These are phyloP conservation scores for Rhodotorula glutinis DNA, from an alignment of 1,284 basidiomycete genomes.

Conservation along the genomic window DNA sequence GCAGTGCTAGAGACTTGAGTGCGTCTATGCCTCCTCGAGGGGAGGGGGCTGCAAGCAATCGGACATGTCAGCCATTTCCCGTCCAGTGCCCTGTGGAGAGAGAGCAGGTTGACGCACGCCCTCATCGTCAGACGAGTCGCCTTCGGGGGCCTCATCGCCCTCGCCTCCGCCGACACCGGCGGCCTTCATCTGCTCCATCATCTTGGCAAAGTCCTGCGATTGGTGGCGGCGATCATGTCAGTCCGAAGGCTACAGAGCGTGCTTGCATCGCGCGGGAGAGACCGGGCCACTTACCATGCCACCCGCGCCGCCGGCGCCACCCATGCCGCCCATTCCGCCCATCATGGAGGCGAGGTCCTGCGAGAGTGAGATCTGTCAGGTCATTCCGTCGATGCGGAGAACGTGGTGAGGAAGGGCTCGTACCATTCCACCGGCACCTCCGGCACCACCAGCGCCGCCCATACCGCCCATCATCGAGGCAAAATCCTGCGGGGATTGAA, in stretches of 20 bases:
- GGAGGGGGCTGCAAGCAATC: slow-evolving; percentile 24
- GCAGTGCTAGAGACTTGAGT: background rate
- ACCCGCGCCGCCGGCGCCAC: slow-evolving; percentile 43
- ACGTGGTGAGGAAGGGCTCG: too few relatives aligned
- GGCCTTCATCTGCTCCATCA: slow-evolving; percentile 28
- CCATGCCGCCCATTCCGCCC: slow-evolving; percentile 53
- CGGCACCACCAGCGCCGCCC: slow-evolving; percentile 2
- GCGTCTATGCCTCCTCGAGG: slow-evolving; percentile 36
- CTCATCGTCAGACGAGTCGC: slow-evolving; percentile 34
- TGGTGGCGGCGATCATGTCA: background rate
- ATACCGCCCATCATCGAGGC: slow-evolving; percentile 11
- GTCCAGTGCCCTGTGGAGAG: too few relatives aligned
- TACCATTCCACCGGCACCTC: slow-evolving; percentile 41
- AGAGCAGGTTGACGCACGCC: slow-evolving; percentile 11
- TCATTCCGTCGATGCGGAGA: too few relatives aligned
- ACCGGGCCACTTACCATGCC: background rate
- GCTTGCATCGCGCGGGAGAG: too few relatives aligned
- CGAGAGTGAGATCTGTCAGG: background rate
- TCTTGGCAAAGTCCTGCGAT: slow-evolving; percentile 11
- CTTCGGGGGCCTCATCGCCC: slow-evolving; percentile 16
- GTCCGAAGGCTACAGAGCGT: background rate
- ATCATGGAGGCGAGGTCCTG: slow-evolving; percentile 22
- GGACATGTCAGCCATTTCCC: background rate
- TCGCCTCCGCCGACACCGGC: slow-evolving; percentile 26
- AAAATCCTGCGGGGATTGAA: slow-evolving; percentile 51